Conservation (phyloP, 2,329 filamentous ascomycete species). For the Microsporum ferrugineum region DNA sequence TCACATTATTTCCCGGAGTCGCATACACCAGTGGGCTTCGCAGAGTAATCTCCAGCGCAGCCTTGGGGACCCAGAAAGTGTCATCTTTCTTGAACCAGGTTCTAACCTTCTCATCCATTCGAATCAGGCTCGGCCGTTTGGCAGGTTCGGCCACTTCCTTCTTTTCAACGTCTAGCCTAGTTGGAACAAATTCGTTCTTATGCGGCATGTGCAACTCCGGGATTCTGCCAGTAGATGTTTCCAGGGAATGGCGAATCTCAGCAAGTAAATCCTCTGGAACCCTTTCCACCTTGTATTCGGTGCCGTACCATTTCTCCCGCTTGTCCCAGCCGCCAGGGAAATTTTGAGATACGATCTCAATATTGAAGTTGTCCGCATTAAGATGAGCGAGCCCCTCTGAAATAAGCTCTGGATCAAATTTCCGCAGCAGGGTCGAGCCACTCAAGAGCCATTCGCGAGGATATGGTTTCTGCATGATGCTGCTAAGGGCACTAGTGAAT, state of each 20-base stretch:
- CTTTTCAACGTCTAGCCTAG: conserved; percentile 85
- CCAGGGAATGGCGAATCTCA: conserved; percentile 55
- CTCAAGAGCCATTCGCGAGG: conserved; percentile 82
- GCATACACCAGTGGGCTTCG: conserved; percentile 68
- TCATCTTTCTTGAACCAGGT: conserved; percentile 99
- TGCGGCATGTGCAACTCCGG: conserved; percentile 73
- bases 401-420: conserved; percentile 70
- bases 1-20: conserved; percentile 66
- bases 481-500: conserved; percentile 75
- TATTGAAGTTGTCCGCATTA: conserved; percentile 76
- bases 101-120: conserved; percentile 67
- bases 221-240: conserved; percentile 50
- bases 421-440: conserved; percentile 61
- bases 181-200: conserved; percentile 92
- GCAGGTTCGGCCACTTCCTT: conserved; percentile 70
- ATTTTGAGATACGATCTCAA: conserved; percentile 71
- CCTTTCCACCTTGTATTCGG: conserved; percentile 74
- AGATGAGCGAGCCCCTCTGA: conserved; percentile 60
- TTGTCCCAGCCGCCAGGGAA: conserved; percentile 73
- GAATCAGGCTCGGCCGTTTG: conserved; percentile 65
- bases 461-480: conserved; percentile 82
- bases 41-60: conserved; percentile 69
- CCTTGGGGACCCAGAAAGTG: conserved; percentile 95
- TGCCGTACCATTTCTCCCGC: conserved; percentile 96
- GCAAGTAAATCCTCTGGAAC: conserved; percentile 65